Evolutionary conservation across 495 filamentous ascomycete genomes (phyloP).

Genomic region (Aspergillus cavernicola): DNA sequence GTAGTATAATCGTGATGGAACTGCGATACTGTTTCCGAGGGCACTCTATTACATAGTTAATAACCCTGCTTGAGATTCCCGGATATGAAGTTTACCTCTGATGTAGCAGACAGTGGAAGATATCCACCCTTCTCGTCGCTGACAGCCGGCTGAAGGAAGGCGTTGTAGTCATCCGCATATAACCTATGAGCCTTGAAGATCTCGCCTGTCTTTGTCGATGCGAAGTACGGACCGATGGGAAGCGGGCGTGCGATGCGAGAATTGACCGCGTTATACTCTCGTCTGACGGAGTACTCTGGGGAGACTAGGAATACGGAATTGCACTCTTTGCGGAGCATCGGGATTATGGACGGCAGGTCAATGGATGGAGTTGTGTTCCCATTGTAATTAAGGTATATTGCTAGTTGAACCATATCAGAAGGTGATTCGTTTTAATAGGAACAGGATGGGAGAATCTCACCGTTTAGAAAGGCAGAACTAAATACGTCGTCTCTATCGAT

Average conservation of each 20-base stretch:
- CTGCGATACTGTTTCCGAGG: slow-evolving; percentile 17
- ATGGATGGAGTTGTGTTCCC: not conserved
- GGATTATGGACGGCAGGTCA: not conserved
- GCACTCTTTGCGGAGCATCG: not conserved
- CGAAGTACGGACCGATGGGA: not conserved
- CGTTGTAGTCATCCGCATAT: not conserved
- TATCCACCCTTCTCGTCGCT: not conserved
- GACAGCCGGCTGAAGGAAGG: not conserved
- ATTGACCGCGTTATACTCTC: not conserved
- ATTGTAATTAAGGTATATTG: not conserved
- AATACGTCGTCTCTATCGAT: not conserved
- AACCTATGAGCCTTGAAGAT: not conserved
- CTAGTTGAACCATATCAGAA: not conserved
- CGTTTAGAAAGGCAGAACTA: not conserved
- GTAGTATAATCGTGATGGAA: slow-evolving; percentile 41
- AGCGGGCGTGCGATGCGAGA: not conserved
- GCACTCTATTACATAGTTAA: not conserved
- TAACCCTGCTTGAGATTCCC: not conserved
- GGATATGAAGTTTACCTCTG: not conserved
- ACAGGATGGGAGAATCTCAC: not conserved
- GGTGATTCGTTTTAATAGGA: not conserved
- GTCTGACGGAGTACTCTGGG: not conserved
- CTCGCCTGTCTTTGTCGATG: not conserved
- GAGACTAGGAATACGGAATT: not conserved
- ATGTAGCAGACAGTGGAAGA: not conserved